These are phyloP conservation scores for Glycine soja DNA, from an alignment of 306 rosid genomes.

Conservation along the genomic window DNA sequence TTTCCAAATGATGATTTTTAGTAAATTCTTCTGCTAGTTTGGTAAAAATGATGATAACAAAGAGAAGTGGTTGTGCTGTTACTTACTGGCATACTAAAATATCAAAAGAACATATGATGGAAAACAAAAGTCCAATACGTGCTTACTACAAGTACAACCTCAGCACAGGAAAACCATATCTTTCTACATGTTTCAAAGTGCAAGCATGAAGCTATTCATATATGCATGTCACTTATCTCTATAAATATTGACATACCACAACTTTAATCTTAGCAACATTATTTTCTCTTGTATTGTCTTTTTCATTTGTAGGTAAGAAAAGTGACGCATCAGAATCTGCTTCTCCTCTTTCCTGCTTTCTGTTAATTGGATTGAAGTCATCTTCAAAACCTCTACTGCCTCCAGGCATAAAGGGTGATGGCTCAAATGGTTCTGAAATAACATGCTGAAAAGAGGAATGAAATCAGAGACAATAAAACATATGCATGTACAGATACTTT, in stretches of 20 bases:
- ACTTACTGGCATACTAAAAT: neutral
- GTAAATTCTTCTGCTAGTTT: constrained; percentile 6
- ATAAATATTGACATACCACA: constrained; percentile 74
- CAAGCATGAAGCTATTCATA: constrained; percentile 28
- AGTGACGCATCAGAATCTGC: constrained; percentile 62
- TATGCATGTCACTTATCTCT: neutral
- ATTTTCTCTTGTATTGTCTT: constrained; percentile 78
- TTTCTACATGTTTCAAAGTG: constrained; percentile 14
- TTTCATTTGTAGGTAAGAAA: constrained; percentile 63
- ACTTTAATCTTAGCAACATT: constrained; percentile 96
- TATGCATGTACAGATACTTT: constrained; percentile 6
- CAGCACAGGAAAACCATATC: constrained; percentile 16
- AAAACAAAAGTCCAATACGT: neutral
- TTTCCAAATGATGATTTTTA: constrained; percentile 28
- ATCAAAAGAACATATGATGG: constrained; percentile 21
- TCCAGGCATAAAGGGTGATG: constrained; percentile 90
- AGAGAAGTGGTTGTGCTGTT: constrained; percentile 3
- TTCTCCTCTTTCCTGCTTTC: constrained; percentile 67
- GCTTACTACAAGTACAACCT: neutral
- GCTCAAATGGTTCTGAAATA: constrained; percentile 88
- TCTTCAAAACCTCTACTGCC: constrained; percentile 71
- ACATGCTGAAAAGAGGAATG: constrained; percentile 70
- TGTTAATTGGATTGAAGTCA: constrained; percentile 57
- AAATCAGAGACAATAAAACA: constrained; percentile 44
- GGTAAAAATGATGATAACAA: neutral